Evolutionary conservation across 306 rosid genomes (phyloP).

Genomic region (Trifolium fragiferum): DNA sequence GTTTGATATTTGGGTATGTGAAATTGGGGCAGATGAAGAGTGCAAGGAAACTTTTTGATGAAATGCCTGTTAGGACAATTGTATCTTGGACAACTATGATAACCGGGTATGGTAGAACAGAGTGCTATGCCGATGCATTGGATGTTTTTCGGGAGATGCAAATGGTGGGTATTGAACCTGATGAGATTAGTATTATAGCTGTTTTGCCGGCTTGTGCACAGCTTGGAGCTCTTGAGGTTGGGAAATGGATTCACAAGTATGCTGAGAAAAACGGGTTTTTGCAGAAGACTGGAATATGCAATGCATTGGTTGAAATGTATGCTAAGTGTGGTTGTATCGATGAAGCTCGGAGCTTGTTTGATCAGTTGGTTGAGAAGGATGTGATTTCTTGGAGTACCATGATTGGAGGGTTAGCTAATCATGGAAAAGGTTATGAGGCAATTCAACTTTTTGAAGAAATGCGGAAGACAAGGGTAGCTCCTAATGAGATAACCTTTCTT

Average conservation of each 20-base stretch:
- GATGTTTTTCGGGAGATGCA: slow-evolving; percentile 73
- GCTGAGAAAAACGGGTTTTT: slow-evolving; percentile 53
- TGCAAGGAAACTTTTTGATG: slow-evolving; percentile 66
- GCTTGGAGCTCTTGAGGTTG: slow-evolving; percentile 82
- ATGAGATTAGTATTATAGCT: slow-evolving; percentile 72
- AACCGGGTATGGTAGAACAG: slow-evolving; percentile 66
- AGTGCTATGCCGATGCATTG: slow-evolving; percentile 65
- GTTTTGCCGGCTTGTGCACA: slow-evolving; percentile 81
- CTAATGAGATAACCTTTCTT: slow-evolving; percentile 76
- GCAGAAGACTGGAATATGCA: slow-evolving; percentile 51
- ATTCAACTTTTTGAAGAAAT: slow-evolving; percentile 64
- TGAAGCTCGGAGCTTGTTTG: slow-evolving; percentile 64
- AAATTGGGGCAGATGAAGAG: slow-evolving; percentile 62
- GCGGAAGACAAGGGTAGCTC: slow-evolving; percentile 53
- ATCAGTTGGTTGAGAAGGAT: slow-evolving; percentile 57
- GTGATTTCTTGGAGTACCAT: slow-evolving; percentile 88
- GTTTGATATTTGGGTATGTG: slow-evolving; percentile 66
- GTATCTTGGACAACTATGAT: slow-evolving; percentile 86
- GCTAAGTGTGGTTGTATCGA: slow-evolving; percentile 76
- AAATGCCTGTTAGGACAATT: slow-evolving; percentile 70
- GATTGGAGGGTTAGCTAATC: slow-evolving; percentile 74
- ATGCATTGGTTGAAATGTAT: slow-evolving; percentile 85
- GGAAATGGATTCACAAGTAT: slow-evolving; percentile 82
- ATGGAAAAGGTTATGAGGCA: slow-evolving; percentile 69
- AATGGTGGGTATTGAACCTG: slow-evolving; percentile 66